Evolutionary conservation across 306 rosid species (phyloP).

Genomic region (Pyrus betulifolia): DNA sequence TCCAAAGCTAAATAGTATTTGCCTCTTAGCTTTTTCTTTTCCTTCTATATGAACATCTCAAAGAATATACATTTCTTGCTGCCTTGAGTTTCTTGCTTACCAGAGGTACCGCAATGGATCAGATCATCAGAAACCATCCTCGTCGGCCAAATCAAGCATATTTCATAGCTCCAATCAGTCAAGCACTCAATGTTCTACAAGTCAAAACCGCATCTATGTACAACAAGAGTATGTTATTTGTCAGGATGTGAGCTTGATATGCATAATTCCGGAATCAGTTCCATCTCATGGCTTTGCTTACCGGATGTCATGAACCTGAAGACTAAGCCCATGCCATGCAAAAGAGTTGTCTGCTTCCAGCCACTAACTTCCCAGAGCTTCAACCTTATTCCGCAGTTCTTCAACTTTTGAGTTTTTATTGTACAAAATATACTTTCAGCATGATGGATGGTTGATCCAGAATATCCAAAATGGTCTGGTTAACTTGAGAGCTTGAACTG

Average conservation of each 20-base stretch:
- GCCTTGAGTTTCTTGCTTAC: slow-evolving; percentile 24
- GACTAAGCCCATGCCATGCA: slow-evolving; percentile 20
- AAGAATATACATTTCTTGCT: slow-evolving; percentile 36
- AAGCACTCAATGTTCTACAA: slow-evolving; percentile 22
- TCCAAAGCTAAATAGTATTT: neutral
- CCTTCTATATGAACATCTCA: slow-evolving; percentile 36
- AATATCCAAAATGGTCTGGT: slow-evolving; percentile 21
- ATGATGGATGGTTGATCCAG: slow-evolving; percentile 28
- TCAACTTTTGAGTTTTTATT: slow-evolving; percentile 41
- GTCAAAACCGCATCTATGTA: slow-evolving; percentile 25
- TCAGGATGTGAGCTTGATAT: slow-evolving; percentile 26
- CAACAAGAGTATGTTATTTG: slow-evolving; percentile 20
- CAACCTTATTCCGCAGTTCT: slow-evolving; percentile 41
- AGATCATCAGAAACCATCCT: slow-evolving; percentile 21
- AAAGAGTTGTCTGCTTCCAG: slow-evolving; percentile 29
- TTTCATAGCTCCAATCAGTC: slow-evolving; percentile 23
- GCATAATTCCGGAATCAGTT: slow-evolving; percentile 16
- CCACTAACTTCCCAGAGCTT: slow-evolving; percentile 23
- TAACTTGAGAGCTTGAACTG: slow-evolving; percentile 25
- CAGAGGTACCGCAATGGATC: slow-evolving; percentile 15
- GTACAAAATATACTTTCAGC: slow-evolving; percentile 30
- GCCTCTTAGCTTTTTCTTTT: slow-evolving; percentile 11
- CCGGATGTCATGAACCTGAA: slow-evolving; percentile 17
- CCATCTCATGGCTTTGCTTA: slow-evolving; percentile 14
- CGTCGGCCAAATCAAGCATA: neutral